A percentile compares a stretch with the other conserved stretches of the same genome.
phyloP scores from a whole-genome alignment of 2,329 filamentous ascomycete genomes.

The Ophidiomyces ophidiicola region DNA sequence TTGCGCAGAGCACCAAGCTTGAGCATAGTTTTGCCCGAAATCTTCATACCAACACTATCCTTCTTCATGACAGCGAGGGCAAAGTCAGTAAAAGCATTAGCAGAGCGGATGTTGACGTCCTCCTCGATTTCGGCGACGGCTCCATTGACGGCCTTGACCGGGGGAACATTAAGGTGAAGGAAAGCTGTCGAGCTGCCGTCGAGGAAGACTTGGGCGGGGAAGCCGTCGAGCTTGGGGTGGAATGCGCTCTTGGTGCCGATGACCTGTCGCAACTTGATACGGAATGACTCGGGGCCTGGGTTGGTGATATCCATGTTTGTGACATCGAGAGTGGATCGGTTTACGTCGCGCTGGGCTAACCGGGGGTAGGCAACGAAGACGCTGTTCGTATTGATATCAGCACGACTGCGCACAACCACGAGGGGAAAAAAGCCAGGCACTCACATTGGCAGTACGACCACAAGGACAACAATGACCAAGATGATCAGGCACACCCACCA shows the following conservation, averaged over 20 bases:
- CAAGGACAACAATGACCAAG: constrained; percentile 40
- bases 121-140: constrained; percentile 35
- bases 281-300: constrained; percentile 38
- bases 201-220: constrained; percentile 41
- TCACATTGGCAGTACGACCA: constrained; percentile 47
- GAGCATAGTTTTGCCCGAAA: constrained; percentile 42
- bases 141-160: constrained; percentile 33
- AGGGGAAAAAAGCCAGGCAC: constrained; percentile 18
- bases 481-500: constrained; percentile 46
- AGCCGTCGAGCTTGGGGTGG: too few species aligned
- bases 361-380: constrained; percentile 49
- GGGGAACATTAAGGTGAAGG: constrained; percentile 36
- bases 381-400: constrained; percentile 23
- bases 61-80: constrained; percentile 37
- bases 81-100: constrained; percentile 40
- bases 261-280: constrained; percentile 38
- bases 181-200: constrained; percentile 32
- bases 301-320: constrained; percentile 40
- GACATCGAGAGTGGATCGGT: constrained; percentile 41
- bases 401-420: not conserved
- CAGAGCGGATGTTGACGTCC: constrained; percentile 32
- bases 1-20: constrained; percentile 41
- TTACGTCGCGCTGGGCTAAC: constrained; percentile 44
- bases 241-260: constrained; percentile 40
- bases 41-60: constrained; percentile 39